Evolutionary conservation across 441 rosid genomes (phyloP).

Genomic region (Populus trichocarpa): DNA sequence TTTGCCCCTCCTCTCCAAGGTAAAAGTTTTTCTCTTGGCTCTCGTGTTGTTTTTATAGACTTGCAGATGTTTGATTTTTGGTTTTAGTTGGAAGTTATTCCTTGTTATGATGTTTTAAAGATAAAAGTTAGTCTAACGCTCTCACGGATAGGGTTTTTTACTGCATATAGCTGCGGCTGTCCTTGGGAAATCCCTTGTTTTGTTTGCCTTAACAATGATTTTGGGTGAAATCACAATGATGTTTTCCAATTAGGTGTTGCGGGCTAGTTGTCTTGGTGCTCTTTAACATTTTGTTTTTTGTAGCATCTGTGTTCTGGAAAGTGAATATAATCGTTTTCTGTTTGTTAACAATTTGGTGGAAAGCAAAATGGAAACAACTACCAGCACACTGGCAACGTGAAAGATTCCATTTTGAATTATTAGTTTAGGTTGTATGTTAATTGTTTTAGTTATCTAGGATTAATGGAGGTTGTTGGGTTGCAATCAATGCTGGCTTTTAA

Average conservation of each 20-base stretch:
- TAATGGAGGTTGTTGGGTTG: conserved; percentile 11
- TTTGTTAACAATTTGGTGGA: neutral
- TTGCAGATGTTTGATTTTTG: neutral
- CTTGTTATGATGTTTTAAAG: neutral
- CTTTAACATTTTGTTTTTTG: neutral
- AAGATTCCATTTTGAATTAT: conserved; percentile 14
- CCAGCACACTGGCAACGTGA: conserved; percentile 8
- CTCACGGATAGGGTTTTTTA: neutral
- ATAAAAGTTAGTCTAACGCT: neutral
- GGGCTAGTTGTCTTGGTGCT: neutral
- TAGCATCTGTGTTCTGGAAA: neutral
- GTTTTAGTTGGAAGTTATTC: neutral
- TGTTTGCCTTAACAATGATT: neutral
- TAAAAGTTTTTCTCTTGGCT: conserved; percentile 3
- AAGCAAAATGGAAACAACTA: neutral
- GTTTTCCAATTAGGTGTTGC: neutral
- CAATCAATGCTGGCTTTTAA: neutral
- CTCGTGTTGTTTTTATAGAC: neutral
- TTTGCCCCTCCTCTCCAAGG: conserved; percentile 85
- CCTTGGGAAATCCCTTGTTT: neutral
- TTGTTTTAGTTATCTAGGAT: neutral
- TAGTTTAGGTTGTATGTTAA: neutral
- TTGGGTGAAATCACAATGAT: neutral
- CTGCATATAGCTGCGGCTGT: neutral
- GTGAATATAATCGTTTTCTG: neutral